Base-by-base conservation (phyloP, 768 basidiomycete genomes). In the Phaeotremella skinneri region DNA sequence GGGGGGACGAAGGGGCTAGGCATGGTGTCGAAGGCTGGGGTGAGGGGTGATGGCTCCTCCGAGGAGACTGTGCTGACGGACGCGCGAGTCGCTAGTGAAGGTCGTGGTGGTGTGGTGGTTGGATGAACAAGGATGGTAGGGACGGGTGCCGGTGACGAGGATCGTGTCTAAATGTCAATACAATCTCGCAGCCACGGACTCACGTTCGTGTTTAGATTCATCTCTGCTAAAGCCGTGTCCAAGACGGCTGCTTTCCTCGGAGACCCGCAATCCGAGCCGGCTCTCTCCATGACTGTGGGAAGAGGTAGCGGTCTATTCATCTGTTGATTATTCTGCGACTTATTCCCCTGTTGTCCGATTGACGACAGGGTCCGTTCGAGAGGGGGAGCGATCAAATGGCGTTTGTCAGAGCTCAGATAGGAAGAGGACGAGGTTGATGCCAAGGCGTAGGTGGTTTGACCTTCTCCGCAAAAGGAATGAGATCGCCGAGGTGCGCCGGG, bases 391-490 rank as follows among this genome's bases (percentile, higher is more conserved):
- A 57, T 45, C 1, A 62, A 26, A 2, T 48, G 25, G n/a, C 21
- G 37, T 39, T 62, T 62, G 34, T 62, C 56, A 2, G 50, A 32
- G 17, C 56, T 53, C 6, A 62, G 30, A 31, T 57, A 34, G 7
- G 52, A 30, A 2, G 56, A 41, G 1, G 56, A 31, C 4, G 51
- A 43, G 13, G 61, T 43, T 13, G 56, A 62, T 2, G 61, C 55
- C 0, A 62, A 37, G 6, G 61, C 61, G 52, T 52, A 62, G 21
- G 61, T 62, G 25, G 56, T 56, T n/a, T 41, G 43, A 4, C 39
- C 48, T 3, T 56, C 47, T 9, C 55, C 61, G 23, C 61, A 62
- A 51, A 62, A 62, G 4, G 61, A 62, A 26, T 62, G 55, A 16
- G 53, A 57, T 37, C 61, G 50, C 17, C 55, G 55, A 25, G 50